A percentile compares a stretch with the other conserved stretches of the same genome.
Evolutionary conservation across 352 stramenopile species (phyloP).

Genomic region (Halophytophthora batemanensis): DNA sequence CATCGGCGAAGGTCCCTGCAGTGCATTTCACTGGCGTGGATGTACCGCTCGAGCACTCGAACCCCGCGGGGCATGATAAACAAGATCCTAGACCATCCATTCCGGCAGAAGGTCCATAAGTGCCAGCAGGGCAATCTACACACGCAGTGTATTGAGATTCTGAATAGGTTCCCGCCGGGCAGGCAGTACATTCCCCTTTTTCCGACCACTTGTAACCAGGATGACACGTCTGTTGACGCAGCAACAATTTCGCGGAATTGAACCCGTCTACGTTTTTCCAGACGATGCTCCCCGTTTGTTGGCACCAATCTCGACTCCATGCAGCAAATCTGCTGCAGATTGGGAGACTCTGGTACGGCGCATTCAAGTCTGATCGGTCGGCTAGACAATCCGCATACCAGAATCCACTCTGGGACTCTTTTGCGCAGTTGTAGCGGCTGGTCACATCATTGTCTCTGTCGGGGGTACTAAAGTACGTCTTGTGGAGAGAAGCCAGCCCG

Average conservation of each 20-base stretch:
- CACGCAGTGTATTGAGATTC: slow-evolving; percentile 31
- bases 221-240: slow-evolving; percentile 39
- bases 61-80: slow-evolving; percentile 41
- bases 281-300: slow-evolving; percentile 39
- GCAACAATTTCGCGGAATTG: slow-evolving; percentile 38
- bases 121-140: slow-evolving; percentile 35
- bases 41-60: slow-evolving; percentile 28
- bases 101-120: slow-evolving; percentile 35
- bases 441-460: slow-evolving; percentile 54
- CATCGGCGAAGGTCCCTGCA: slow-evolving; percentile 34
- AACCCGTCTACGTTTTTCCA: slow-evolving; percentile 56
- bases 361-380: slow-evolving; percentile 46
- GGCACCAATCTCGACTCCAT: slow-evolving; percentile 52
- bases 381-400: slow-evolving; percentile 50
- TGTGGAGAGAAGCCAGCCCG: slow-evolving; percentile 40
- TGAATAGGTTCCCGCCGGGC: slow-evolving; percentile 39
- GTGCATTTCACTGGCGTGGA: slow-evolving; percentile 24
- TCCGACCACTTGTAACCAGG: slow-evolving; percentile 20
- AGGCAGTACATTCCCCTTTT: slow-evolving; percentile 26
- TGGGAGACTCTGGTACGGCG: slow-evolving; percentile 43
- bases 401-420: slow-evolving; percentile 46
- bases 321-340: slow-evolving; percentile 37
- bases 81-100: slow-evolving; percentile 24
- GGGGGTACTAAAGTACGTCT: slow-evolving; percentile 57
- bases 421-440: slow-evolving; percentile 42